A percentile compares a stretch with the other conserved stretches of the same genome.
Evolutionary conservation across 2,329 filamentous ascomycete genomes (phyloP).

Genomic region (Cryphonectria japonica): DNA sequence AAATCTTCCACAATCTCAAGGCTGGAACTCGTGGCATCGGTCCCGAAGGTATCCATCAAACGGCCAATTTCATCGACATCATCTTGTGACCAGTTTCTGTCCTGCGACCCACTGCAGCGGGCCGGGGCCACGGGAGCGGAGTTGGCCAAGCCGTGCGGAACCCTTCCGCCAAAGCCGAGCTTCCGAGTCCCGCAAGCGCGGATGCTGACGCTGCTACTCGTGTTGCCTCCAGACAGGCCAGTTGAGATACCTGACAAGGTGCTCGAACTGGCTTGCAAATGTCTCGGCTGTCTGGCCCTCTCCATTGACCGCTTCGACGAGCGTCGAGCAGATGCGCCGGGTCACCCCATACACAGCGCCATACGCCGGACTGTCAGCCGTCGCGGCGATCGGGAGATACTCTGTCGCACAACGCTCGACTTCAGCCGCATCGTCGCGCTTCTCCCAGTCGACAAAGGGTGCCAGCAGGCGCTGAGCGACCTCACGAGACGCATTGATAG

Average conservation of each 20-base stretch:
- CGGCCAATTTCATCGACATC: neutral
- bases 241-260: neutral
- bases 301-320: neutral
- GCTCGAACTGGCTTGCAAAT: neutral
- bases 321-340: neutral
- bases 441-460: neutral
- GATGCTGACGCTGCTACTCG: neutral
- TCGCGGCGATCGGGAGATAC: neutral
- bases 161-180: constrained; percentile 8
- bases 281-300: neutral
- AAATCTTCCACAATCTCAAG: neutral
- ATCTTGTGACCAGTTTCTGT: neutral
- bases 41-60: neutral
- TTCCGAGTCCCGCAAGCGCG: neutral
- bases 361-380: neutral
- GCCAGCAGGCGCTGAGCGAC: neutral
- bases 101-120: constrained; percentile 5
- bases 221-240: neutral
- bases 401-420: neutral
- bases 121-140: neutral
- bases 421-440: neutral
- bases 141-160: constrained; percentile 2
- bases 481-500: neutral
- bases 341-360: neutral
- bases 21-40: neutral